These are phyloP conservation scores for Saksenaea oblongispora DNA, from an alignment of 371 early-diverging fungal genomes.

Conservation along the genomic window DNA sequence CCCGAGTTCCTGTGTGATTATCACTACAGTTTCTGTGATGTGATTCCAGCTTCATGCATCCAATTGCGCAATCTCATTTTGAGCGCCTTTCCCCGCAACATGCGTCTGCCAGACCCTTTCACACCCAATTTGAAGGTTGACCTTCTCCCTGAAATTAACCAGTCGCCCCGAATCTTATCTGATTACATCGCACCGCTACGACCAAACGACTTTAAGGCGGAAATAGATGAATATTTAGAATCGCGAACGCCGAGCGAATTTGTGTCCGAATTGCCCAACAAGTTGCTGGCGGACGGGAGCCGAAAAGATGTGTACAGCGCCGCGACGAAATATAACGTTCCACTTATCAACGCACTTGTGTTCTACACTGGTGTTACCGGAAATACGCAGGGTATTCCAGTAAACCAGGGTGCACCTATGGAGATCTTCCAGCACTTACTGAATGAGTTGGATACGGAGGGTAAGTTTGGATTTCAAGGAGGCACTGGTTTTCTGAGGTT, in stretches of 20 bases:
- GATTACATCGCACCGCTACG: constrained; percentile 73
- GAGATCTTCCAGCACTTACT: constrained; percentile 85
- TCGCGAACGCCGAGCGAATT: constrained; percentile 65
- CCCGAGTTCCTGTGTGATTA: constrained; percentile 96
- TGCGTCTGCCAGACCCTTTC: constrained; percentile 97
- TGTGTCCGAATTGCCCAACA: constrained; percentile 55
- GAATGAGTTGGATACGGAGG: constrained; percentile 81
- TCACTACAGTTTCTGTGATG: constrained; percentile 90
- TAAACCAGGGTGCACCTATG: constrained; percentile 77
- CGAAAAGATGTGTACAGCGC: constrained; percentile 3
- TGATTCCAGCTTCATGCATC: constrained; percentile 91
- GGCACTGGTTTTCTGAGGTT: neutral
- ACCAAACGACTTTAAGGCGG: constrained; percentile 62
- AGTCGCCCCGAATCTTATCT: constrained; percentile 83
- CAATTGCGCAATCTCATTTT: constrained; percentile 95
- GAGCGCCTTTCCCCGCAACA: constrained; percentile 94
- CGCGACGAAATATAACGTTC: constrained; percentile 72
- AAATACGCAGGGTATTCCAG: constrained; percentile 60
- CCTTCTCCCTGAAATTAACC: constrained; percentile 81
- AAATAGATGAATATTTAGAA: constrained; percentile 74
- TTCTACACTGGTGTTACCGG: constrained; percentile 86
- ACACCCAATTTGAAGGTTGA: constrained; percentile 94
- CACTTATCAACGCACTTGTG: constrained; percentile 86
- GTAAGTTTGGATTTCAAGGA: constrained; percentile 29
- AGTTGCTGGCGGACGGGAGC: constrained; percentile 33